phyloP scores from a whole-genome alignment of 208 protist species.

The Acanthamoeba royreba region DNA sequence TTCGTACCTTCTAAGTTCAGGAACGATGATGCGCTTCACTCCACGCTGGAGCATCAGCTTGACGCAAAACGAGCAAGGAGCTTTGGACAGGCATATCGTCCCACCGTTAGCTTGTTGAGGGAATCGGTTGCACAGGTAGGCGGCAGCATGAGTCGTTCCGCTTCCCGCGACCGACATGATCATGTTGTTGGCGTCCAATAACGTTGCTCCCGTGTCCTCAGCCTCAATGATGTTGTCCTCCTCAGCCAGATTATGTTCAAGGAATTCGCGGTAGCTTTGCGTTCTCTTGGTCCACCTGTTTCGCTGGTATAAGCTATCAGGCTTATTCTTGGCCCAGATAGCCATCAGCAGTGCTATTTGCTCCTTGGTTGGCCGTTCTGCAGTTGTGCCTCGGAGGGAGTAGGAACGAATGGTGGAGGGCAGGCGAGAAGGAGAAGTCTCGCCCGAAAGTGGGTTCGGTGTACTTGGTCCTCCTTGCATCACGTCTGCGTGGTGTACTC shows the following conservation, averaged over 20 bases:
- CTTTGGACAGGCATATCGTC: neutral
- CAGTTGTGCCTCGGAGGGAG: too few relatives aligned
- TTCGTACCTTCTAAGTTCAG: neutral
- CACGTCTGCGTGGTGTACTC: too few relatives aligned
- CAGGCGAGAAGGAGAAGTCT: too few relatives aligned
- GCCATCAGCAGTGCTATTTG: neutral
- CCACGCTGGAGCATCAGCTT: neutral
- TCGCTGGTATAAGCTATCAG: neutral
- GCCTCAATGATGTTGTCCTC: neutral
- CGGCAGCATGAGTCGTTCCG: neutral
- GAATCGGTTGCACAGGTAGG: neutral
- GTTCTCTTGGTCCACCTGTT: neutral
- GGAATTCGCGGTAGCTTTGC: too few relatives aligned
- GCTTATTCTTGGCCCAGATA: neutral
- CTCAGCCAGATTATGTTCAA: neutral
- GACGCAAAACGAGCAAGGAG: neutral
- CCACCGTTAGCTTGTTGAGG: neutral
- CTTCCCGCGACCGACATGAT: neutral
- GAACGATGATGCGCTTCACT: neutral
- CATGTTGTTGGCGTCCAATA: neutral
- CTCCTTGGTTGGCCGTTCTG: neutral
- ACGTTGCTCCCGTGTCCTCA: neutral
- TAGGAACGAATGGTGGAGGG: too few relatives aligned
- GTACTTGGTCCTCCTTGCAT: too few relatives aligned
- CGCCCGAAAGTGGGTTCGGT: too few relatives aligned